Evolutionary conservation across 352 stramenopile genomes (phyloP), one percentile per base, ranked within the genome.

Genomic region (Globisporangium radiosum): DNA sequence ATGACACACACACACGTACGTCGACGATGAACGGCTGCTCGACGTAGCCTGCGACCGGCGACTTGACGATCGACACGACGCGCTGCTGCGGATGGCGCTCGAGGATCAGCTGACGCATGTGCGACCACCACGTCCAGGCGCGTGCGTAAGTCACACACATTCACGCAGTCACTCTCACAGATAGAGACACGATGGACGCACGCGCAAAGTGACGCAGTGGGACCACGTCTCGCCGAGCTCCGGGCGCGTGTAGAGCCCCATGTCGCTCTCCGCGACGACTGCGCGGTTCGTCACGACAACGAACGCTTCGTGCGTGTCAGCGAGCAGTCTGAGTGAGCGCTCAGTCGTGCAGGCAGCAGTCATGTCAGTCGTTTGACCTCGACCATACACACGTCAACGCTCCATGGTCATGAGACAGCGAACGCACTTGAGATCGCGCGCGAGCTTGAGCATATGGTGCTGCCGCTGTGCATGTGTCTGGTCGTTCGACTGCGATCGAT

Each of bases 211-310:
- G 53, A 90, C 74, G 38, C 77, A 90, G 45, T 89, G 78, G 6
- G 78, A 68, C 84, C 84, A 93, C 14, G 50, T 79, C 33, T 90
- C 79, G 40, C 79, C 79, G 42, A 93, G 71, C 14, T 72, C 56
- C 14, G 84, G 76, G 17, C 78, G 81, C 17, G 84, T 90, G 57
- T 78, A 91, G 14, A 84, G 55, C n/a, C 61, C 69, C 9, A 62
- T 81, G 68, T 67, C 64, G 11, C 59, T 66, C 7, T 68, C 54
- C 10, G 67, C 65, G 33, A 75, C 87, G 5, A 72, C 68, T 37
- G 81, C 81, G 9, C 72, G 76, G 57, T 93, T 93, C 5, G 76
- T 90, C 47, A 85, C 69, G 17, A 87, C 65, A 44, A 85, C 62
- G 50, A 90, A 93, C 7, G 69, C 75, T 54, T 84, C 65, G 53